A percentile compares a stretch with the other conserved stretches of the same genome.
Conservation (phyloP, 1,139 yeast species). For the Candida glucosophila region DNA sequence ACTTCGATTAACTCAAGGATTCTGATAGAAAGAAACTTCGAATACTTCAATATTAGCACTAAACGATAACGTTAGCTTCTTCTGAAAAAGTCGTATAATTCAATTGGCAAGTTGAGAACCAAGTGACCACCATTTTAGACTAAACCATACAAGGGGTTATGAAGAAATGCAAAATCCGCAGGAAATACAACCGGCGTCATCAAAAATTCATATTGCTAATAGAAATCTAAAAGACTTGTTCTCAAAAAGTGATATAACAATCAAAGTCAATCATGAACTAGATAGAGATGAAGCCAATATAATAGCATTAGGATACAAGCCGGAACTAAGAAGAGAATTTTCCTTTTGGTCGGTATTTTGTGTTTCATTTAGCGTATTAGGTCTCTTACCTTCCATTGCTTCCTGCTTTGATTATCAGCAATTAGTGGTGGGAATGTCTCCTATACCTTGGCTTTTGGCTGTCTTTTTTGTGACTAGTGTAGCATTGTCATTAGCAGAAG, state of each 20-base stretch:
- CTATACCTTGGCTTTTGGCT: slow-evolving; percentile 49
- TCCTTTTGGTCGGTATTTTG: slow-evolving; percentile 54
- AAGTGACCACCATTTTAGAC: too few species aligned
- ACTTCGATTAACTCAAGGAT: too few species aligned
- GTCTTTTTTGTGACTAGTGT: slow-evolving; percentile 41
- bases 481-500: slow-evolving; percentile 41
- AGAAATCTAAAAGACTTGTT: too few species aligned
- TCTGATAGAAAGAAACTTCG: too few species aligned
- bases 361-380: slow-evolving; percentile 66
- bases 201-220: too few species aligned
- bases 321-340: slow-evolving; percentile 65
- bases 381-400: slow-evolving; percentile 63
- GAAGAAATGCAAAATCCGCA: too few species aligned
- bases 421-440: slow-evolving; percentile 43
- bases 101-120: too few species aligned
- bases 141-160: too few species aligned
- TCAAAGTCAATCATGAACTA: slow-evolving; percentile 39
- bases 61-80: too few species aligned
- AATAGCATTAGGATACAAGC: slow-evolving; percentile 63
- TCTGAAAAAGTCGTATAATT: too few species aligned
- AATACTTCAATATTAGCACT: too few species aligned
- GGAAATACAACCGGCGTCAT: too few species aligned
- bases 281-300: slow-evolving; percentile 48
- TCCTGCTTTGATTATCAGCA: slow-evolving; percentile 48
- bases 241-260: slow-evolving; percentile 29